Evolutionary conservation across 352 stramenopile species (phyloP).

Genomic region (Pythium guiyangense): DNA sequence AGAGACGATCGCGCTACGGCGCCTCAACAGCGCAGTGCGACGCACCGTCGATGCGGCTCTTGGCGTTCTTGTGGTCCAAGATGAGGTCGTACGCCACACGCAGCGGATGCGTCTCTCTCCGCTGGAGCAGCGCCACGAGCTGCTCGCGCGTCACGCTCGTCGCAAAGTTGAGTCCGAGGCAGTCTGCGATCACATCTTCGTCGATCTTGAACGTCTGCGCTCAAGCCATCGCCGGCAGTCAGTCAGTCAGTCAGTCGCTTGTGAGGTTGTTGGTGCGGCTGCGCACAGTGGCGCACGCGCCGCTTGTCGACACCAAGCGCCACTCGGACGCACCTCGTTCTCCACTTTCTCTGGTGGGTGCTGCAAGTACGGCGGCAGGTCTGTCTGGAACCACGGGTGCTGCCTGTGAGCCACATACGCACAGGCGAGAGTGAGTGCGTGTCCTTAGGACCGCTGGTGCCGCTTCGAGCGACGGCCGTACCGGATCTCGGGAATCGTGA

Average conservation of each 20-base stretch:
- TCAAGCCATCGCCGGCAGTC: background rate
- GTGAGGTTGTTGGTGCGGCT: too few relatives aligned
- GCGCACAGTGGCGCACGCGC: background rate
- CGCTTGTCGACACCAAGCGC: background rate
- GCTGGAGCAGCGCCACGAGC: conserved; percentile 46
- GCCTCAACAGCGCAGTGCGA: too few relatives aligned
- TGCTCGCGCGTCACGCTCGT: conserved; percentile 50
- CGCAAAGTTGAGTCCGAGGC: conserved; percentile 47
- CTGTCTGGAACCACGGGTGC: conserved; percentile 98
- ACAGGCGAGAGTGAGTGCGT: too few relatives aligned
- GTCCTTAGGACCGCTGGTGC: too few relatives aligned
- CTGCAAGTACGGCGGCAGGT: conserved; percentile 96
- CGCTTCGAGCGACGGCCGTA: background rate
- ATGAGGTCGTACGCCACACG: conserved; percentile 97
- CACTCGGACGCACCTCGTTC: conserved; percentile 75
- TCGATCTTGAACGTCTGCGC: conserved; percentile 75
- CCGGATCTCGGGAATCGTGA: conserved; percentile 98
- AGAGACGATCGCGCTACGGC: too few relatives aligned
- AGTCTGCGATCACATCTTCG: conserved; percentile 63
- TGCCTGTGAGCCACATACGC: conserved; percentile 27
- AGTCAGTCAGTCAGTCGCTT: background rate
- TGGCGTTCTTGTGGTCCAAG: conserved; percentile 96
- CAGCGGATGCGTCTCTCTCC: conserved; percentile 67
- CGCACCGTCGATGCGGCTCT: conserved; percentile 90
- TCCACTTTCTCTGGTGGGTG: conserved; percentile 95